These are phyloP conservation scores for Talaromyces sp. DNA, from an alignment of 2,329 filamentous ascomycete genomes.

Conservation along the genomic window DNA sequence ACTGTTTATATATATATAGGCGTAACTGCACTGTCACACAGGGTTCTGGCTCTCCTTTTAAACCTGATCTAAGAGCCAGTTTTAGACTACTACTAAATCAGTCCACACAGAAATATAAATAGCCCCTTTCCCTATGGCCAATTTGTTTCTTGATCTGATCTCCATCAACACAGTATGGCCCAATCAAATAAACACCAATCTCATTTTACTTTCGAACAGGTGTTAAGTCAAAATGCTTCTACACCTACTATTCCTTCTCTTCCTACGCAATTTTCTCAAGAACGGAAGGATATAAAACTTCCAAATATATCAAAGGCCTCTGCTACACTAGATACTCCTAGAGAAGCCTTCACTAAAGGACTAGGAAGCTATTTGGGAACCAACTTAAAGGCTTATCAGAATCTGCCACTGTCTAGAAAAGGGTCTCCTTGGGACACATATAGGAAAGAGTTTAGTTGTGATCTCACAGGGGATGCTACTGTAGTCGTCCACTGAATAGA, in stretches of 20 bases:
- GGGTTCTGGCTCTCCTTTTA: background rate
- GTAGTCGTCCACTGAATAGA: slow-evolving; percentile 5
- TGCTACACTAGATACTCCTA: background rate
- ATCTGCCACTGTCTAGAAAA: background rate
- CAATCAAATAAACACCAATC: background rate
- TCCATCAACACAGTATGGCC: background rate
- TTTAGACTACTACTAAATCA: background rate
- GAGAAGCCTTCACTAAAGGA: background rate
- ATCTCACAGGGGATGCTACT: slow-evolving; percentile 5
- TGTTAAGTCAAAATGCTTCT: background rate
- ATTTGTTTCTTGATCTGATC: background rate
- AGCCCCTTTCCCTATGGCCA: background rate
- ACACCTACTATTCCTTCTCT: background rate
- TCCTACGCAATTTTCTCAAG: background rate
- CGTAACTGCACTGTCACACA: background rate
- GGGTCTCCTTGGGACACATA: slow-evolving; percentile 14
- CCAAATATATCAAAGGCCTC: background rate
- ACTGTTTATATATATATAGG: background rate
- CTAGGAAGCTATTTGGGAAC: background rate
- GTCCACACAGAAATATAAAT: background rate
- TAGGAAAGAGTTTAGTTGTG: slow-evolving; percentile 10
- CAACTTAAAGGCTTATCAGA: background rate
- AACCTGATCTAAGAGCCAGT: background rate
- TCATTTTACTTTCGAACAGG: background rate
- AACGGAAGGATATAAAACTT: background rate